phyloP scores from a whole-genome alignment of 805 yeast species.

The Nakazawaea molendinolei region DNA sequence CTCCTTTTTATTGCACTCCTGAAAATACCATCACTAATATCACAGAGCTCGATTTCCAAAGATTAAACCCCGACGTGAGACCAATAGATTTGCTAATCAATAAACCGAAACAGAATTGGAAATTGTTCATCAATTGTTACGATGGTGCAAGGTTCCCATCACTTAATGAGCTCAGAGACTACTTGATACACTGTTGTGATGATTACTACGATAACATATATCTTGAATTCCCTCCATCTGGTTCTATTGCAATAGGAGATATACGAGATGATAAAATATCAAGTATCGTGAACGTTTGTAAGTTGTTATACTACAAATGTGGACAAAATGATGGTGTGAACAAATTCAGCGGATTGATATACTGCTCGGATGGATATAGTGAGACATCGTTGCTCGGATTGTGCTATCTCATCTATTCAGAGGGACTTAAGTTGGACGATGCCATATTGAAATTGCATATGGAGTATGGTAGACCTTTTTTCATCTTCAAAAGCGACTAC shows the following conservation, averaged over 20 bases:
- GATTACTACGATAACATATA: conserved; percentile 19
- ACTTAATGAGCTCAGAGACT: conserved; percentile 26
- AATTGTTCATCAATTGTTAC: conserved; percentile 48
- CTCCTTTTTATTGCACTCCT: conserved; percentile 41
- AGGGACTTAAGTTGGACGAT: conserved; percentile 52
- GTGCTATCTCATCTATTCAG: conserved; percentile 65
- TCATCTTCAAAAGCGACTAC: conserved; percentile 74
- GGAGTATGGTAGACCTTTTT: conserved; percentile 70
- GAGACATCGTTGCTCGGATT: conserved; percentile 76
- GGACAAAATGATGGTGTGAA: conserved; percentile 14
- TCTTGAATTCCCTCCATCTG: conserved; percentile 78
- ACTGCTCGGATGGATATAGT: conserved; percentile 89
- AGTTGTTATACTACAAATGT: conserved; percentile 46
- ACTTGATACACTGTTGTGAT: conserved; percentile 15
- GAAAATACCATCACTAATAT: conserved; percentile 42
- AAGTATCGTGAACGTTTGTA: conserved; percentile 63
- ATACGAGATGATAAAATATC: conserved; percentile 53
- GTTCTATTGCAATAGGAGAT: conserved; percentile 73
- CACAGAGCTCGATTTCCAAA: conserved; percentile 22
- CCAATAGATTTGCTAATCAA: conserved; percentile 31
- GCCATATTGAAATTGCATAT: conserved; percentile 61
- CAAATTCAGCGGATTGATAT: conserved; percentile 45
- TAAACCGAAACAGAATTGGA: conserved; percentile 50
- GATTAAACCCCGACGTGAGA: conserved; percentile 14
- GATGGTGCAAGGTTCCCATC: conserved; percentile 53